A percentile compares a stretch with the other conserved stretches of the same genome.
Conservation (phyloP, 1,284 basidiomycete species). For the Ganoderma lucidum region DNA sequence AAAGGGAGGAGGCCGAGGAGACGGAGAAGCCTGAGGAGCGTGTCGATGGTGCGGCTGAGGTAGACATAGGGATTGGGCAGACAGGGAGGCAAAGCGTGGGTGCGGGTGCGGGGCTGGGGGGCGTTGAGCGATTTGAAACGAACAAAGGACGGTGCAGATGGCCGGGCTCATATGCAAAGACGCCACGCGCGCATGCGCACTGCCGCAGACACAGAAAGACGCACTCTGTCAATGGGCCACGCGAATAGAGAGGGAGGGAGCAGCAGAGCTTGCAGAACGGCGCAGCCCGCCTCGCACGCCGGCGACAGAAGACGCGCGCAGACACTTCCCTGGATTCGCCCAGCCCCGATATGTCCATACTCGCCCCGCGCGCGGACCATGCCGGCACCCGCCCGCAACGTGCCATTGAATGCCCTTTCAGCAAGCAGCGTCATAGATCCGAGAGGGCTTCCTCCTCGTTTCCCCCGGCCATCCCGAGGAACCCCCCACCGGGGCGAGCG, state of each 20-base stretch:
- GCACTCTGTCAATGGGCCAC: slow-evolving; percentile 18
- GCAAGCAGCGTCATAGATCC: slow-evolving; percentile 30
- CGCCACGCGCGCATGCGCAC: slow-evolving; percentile 32
- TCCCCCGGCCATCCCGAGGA: slow-evolving; percentile 22
- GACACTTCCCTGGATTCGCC: slow-evolving; percentile 13
- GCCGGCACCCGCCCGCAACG: slow-evolving; percentile 9
- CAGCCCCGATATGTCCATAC: slow-evolving; percentile 25
- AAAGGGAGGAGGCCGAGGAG: slow-evolving; percentile 28
- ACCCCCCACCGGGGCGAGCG: slow-evolving; percentile 13
- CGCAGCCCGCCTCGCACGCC: slow-evolving; percentile 29
- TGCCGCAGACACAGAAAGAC: slow-evolving; percentile 21
- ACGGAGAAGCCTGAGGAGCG: slow-evolving; percentile 26
- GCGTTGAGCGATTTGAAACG: slow-evolving; percentile 18
- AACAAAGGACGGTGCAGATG: slow-evolving; percentile 33
- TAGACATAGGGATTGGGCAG: slow-evolving; percentile 4
- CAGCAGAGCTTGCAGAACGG: slow-evolving; percentile 27
- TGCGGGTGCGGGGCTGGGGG: background rate
- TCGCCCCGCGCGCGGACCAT: slow-evolving; percentile 5
- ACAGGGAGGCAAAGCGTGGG: slow-evolving; percentile 2
- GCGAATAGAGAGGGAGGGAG: slow-evolving; percentile 29
- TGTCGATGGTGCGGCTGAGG: slow-evolving; percentile 6
- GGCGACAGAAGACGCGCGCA: slow-evolving; percentile 24
- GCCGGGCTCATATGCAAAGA: slow-evolving; percentile 32
- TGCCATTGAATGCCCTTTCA: slow-evolving; percentile 15
- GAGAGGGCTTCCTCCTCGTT: slow-evolving; percentile 17